Conservation (phyloP, 441 rosid genomes). For the Biscutella laevigata region DNA sequence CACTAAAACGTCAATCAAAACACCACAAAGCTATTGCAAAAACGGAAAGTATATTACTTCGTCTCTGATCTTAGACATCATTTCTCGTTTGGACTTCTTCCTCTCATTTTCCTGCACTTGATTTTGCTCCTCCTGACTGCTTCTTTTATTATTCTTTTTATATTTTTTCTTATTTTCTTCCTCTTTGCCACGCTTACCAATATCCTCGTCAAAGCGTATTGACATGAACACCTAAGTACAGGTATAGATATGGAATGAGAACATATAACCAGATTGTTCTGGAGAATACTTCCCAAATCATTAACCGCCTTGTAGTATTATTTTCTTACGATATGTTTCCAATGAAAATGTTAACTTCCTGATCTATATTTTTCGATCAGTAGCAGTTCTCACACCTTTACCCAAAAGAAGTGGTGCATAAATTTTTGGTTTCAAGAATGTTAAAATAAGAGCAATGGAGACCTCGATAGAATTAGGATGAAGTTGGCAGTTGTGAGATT, state of each 20-base stretch:
- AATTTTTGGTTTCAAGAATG: conserved; percentile 5
- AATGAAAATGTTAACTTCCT: not conserved
- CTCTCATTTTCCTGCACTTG: conserved; percentile 46
- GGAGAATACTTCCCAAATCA: no score
- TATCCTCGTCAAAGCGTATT: conserved; percentile 64
- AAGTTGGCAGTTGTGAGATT: conserved; percentile 67
- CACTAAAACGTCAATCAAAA: conserved; percentile 2
- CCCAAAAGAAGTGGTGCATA: not conserved
- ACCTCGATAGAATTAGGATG: conserved; percentile 86
- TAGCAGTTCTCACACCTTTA: not conserved
- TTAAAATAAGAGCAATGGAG: conserved; percentile 4
- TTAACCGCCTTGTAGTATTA: not conserved
- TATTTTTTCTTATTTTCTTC: conserved; percentile 34
- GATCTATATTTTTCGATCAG: conserved; percentile 5
- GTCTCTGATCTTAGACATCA: conserved; percentile 59
- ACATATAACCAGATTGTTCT: not conserved
- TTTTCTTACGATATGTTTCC: not conserved
- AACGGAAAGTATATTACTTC: conserved; percentile 42
- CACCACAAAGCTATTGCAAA: conserved; percentile 5
- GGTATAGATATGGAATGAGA: not conserved
- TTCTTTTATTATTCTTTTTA: conserved; percentile 53
- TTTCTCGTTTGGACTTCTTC: conserved; percentile 59
- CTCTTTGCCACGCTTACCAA: conserved; percentile 34
- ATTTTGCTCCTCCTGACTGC: conserved; percentile 42
- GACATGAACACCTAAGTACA: conserved; percentile 55